A percentile compares a stretch with the other conserved stretches of the same genome.
phyloP scores from a whole-genome alignment of 169 alveolate species.

The Plasmodium inui region DNA sequence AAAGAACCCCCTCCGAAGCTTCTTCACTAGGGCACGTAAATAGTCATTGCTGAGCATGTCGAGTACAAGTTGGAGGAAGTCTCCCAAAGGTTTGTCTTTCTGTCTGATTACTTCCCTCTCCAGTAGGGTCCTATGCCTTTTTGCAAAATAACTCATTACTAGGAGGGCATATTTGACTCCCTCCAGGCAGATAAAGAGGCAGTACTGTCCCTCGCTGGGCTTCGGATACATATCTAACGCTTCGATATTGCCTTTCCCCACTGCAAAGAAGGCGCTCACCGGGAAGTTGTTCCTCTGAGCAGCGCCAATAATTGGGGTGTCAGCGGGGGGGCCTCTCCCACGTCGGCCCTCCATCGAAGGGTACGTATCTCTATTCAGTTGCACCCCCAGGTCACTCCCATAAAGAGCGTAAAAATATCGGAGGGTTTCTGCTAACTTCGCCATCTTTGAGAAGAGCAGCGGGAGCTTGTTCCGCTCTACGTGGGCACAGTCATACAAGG shows the following conservation, averaged over 20 bases:
- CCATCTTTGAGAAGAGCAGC: slow-evolving; percentile 8
- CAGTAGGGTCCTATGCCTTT: background rate
- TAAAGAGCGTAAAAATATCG: slow-evolving; percentile 8
- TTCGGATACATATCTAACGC: slow-evolving; percentile 15
- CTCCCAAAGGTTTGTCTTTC: background rate
- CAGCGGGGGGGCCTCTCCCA: background rate
- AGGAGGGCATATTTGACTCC: slow-evolving; percentile 23
- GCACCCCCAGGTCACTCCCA: background rate
- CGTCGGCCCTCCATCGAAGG: background rate
- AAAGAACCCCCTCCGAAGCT: background rate
- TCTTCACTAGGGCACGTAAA: slow-evolving; percentile 3
- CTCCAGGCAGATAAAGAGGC: slow-evolving; percentile 39
- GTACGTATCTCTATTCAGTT: background rate
- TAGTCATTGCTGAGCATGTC: background rate
- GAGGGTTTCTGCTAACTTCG: background rate
- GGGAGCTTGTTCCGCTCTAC: slow-evolving; percentile 13
- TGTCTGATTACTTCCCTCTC: background rate
- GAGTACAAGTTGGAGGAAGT: background rate
- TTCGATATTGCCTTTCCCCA: slow-evolving; percentile 18
- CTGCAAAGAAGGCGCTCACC: slow-evolving; percentile 13
- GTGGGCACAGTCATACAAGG: slow-evolving; percentile 2
- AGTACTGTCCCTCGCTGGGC: slow-evolving; percentile 17
- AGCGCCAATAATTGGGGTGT: background rate
- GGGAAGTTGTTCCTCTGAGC: background rate
- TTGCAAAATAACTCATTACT: slow-evolving; percentile 21